phyloP scores from a whole-genome alignment of 345 rosid species.

The Gossypioides kirkii region DNA sequence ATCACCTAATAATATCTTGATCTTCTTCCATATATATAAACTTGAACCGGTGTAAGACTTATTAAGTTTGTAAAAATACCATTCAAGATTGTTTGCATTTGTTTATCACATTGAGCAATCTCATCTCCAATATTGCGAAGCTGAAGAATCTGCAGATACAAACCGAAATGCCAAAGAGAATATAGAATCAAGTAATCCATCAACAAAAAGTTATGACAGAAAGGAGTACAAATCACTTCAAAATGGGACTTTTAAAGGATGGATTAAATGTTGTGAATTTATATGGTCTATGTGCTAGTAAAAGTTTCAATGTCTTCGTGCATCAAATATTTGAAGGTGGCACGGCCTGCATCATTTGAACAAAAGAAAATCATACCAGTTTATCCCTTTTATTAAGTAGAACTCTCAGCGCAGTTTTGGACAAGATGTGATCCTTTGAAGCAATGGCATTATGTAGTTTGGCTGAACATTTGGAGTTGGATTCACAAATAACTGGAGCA shows the following conservation, averaged over 20 bases:
- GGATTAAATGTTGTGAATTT: not conserved
- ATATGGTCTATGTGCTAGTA: not conserved
- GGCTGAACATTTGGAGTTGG: slow-evolving; percentile 31
- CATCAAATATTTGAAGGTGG: not conserved
- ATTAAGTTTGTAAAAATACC: slow-evolving; percentile 26
- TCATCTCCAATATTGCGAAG: slow-evolving; percentile 60
- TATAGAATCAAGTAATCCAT: not conserved
- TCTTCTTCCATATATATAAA: not conserved
- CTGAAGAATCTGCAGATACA: slow-evolving; percentile 50
- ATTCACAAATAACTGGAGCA: slow-evolving; percentile 21
- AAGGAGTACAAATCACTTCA: not conserved
- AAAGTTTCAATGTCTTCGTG: not conserved
- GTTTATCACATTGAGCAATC: slow-evolving; percentile 56
- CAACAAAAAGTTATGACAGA: not conserved
- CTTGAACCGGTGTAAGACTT: not conserved
- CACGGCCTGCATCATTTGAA: not conserved
- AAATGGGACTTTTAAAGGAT: not conserved
- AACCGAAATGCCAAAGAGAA: not conserved
- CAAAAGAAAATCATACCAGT: slow-evolving; percentile 38
- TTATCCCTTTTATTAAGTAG: slow-evolving; percentile 53
- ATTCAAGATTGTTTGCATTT: slow-evolving; percentile 38
- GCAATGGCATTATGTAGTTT: slow-evolving; percentile 30
- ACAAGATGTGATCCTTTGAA: slow-evolving; percentile 37
- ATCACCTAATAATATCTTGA: not conserved
- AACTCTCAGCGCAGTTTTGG: slow-evolving; percentile 46